Percentiles rank a stretch among this genome's conserved stretches.
Conservation (phyloP, 2,329 filamentous ascomycete species). For the Penicillium rolfsii region DNA sequence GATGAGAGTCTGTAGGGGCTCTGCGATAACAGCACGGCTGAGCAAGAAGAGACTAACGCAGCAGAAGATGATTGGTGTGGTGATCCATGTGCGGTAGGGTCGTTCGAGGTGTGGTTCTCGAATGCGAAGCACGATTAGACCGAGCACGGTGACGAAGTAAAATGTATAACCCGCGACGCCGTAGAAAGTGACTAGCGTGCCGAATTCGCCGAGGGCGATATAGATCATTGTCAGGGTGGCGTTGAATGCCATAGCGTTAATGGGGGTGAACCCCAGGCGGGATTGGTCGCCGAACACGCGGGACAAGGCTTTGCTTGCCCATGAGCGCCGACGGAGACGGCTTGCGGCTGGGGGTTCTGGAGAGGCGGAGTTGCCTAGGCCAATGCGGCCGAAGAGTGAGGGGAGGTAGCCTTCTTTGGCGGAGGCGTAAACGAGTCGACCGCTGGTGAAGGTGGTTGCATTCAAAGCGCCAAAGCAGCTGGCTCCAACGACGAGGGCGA, state of each 20-base stretch:
- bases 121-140: conserved; percentile 86
- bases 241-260: conserved; percentile 88
- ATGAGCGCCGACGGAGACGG: conserved; percentile 53
- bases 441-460: conserved; percentile 89
- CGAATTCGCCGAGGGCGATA: conserved; percentile 84
- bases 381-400: conserved; percentile 78
- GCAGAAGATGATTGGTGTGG: conserved; percentile 96
- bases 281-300: conserved; percentile 74
- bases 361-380: conserved; percentile 56
- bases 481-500: conserved; percentile 86
- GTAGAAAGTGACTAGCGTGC: conserved; percentile 92
- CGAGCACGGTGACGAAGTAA: conserved; percentile 93
- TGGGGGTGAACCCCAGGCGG: conserved; percentile 88
- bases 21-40: conserved; percentile 83
- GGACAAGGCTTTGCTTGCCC: conserved; percentile 62
- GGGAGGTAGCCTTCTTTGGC: conserved; percentile 96
- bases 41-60: conserved; percentile 94
- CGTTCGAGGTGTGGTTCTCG: conserved; percentile 84
- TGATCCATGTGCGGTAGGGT: conserved; percentile 95
- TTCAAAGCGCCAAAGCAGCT: conserved; percentile 95
- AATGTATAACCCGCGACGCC: conserved; percentile 96
- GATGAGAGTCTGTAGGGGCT: conserved; percentile 85
- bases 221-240: conserved; percentile 72
- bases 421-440: conserved; percentile 88
- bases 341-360: conserved; percentile 31